These are phyloP conservation scores for Phytophthora quininea DNA, from an alignment of 352 stramenopile species.

Conservation along the genomic window DNA sequence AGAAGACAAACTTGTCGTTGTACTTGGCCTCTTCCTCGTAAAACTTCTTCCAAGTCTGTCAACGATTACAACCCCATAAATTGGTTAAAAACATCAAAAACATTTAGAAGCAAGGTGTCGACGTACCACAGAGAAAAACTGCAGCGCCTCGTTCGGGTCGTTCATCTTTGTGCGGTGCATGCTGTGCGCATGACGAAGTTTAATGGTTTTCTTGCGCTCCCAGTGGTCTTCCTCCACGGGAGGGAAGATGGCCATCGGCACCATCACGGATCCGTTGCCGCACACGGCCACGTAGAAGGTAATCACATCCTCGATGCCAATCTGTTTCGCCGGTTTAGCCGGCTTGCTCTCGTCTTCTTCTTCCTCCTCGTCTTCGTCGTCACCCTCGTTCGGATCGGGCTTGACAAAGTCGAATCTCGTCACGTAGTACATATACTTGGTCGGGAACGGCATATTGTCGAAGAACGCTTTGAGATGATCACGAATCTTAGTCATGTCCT, in stretches of 20 bases:
- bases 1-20: conserved; percentile 84
- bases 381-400: conserved; percentile 46
- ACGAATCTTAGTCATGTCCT: conserved; percentile 73
- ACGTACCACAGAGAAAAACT: conserved; percentile 85
- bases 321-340: conserved; percentile 15
- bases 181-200: conserved; percentile 82
- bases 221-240: conserved; percentile 81
- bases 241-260: conserved; percentile 86
- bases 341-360: conserved; percentile 25
- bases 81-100: too few species aligned
- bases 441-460: conserved; percentile 78
- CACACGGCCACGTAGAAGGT: conserved; percentile 88
- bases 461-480: conserved; percentile 82
- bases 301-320: conserved; percentile 64
- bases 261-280: conserved; percentile 86
- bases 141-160: conserved; percentile 74
- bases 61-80: neutral
- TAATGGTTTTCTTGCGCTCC: conserved; percentile 86
- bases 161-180: conserved; percentile 76
- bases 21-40: conserved; percentile 89
- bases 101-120: neutral
- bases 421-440: conserved; percentile 89
- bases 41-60: conserved; percentile 87
- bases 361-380: neutral
- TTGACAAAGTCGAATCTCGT: conserved; percentile 83